phyloP scores from a whole-genome alignment of 768 basidiomycete species.

The Kwoniella dendrophila region DNA sequence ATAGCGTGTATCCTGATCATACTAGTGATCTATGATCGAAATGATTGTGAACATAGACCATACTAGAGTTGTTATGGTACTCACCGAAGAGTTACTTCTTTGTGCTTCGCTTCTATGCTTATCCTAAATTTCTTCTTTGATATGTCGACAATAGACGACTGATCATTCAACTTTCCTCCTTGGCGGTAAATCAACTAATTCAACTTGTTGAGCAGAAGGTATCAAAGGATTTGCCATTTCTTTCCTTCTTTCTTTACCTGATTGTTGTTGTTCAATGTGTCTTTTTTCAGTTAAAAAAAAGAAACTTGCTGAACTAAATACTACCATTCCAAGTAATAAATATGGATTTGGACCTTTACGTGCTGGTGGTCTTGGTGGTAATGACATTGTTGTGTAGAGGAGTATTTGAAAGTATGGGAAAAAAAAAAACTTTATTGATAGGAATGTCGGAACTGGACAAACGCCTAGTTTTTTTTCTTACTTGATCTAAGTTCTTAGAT shows the following conservation, averaged over 20 bases:
- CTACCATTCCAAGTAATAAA: constrained; percentile 40
- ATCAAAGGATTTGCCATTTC: constrained; percentile 35
- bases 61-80: too few relatives aligned
- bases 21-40: too few relatives aligned
- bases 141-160: too few relatives aligned
- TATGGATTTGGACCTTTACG: constrained; percentile 46
- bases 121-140: neutral
- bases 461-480: too few relatives aligned
- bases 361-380: constrained; percentile 25
- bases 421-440: neutral
- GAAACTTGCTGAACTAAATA: constrained; percentile 37
- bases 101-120: neutral
- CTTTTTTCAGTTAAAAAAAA: constrained; percentile 33
- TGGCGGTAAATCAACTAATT: constrained; percentile 30
- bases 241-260: constrained; percentile 23
- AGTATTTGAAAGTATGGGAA: too few relatives aligned
- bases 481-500: too few relatives aligned
- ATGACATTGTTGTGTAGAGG: neutral
- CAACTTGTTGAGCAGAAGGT: constrained; percentile 28
- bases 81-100: too few relatives aligned
- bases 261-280: constrained; percentile 26
- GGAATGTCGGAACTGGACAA: too few relatives aligned
- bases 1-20: too few relatives aligned
- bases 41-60: too few relatives aligned
- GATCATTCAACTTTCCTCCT: constrained; percentile 31